Evolutionary conservation across 345 rosid species (phyloP).

Genomic region (Isatis tinctoria): DNA sequence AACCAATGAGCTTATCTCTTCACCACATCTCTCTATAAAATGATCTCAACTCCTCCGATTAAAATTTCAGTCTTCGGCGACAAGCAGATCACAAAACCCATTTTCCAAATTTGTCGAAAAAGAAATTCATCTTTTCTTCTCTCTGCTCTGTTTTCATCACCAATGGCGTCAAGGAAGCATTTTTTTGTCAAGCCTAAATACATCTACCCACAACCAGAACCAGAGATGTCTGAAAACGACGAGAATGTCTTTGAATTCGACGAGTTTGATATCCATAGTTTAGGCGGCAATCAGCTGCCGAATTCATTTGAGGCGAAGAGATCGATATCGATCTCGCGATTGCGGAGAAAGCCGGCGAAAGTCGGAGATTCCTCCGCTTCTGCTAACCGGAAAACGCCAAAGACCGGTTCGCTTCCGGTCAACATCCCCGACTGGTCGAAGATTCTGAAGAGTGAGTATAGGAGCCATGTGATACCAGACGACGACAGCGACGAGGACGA

Average conservation of each 20-base stretch:
- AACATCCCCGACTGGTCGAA: conserved; percentile 81
- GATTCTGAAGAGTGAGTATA: conserved; percentile 50
- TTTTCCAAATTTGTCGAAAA: not conserved
- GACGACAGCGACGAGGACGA: conserved; percentile 34
- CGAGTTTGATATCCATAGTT: conserved; percentile 49
- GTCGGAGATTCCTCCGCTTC: conserved; percentile 14
- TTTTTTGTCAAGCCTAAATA: conserved; percentile 39
- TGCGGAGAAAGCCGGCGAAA: conserved; percentile 38
- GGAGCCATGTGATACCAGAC: conserved; percentile 28
- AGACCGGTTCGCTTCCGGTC: conserved; percentile 61
- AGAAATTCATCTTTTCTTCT: not conserved
- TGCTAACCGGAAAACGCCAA: not conserved
- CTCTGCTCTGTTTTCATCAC: not conserved
- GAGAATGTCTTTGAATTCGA: conserved; percentile 49
- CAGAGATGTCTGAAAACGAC: conserved; percentile 16
- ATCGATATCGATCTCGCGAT: conserved; percentile 35
- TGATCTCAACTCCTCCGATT: conserved; percentile 13
- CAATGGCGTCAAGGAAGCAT: conserved; percentile 59
- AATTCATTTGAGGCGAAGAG: conserved; percentile 34
- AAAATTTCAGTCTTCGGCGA: conserved; percentile 7
- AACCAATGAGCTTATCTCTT: conserved; percentile 35
- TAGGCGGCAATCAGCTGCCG: conserved; percentile 19
- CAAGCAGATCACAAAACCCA: conserved; percentile 15
- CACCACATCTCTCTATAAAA: conserved; percentile 25
- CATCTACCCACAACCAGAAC: conserved; percentile 39